phyloP scores from a whole-genome alignment of 2,329 filamentous ascomycete species.

The Diaporthe humulicola region DNA sequence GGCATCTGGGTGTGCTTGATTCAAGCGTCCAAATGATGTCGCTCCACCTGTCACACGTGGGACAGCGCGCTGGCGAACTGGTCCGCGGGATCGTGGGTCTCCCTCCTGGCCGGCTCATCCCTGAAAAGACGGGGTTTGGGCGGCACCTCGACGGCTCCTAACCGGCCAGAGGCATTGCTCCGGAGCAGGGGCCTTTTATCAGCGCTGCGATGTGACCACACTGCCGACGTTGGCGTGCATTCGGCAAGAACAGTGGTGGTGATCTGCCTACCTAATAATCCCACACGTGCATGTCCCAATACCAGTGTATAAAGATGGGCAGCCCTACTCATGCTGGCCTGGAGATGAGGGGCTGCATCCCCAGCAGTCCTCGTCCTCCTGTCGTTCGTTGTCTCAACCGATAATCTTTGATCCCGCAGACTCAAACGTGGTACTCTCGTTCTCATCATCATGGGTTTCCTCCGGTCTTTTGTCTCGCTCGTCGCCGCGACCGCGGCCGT shows the following conservation, averaged over 20 bases:
- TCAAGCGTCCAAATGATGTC: constrained; percentile 19
- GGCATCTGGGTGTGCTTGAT: constrained; percentile 3
- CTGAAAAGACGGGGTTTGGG: neutral
- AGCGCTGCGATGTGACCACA: constrained; percentile 7
- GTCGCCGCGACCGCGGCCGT: constrained; percentile 14
- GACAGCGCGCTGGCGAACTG: constrained; percentile 17
- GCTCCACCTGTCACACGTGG: constrained; percentile 28
- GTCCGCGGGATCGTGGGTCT: constrained; percentile 1
- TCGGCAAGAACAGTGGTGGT: constrained; percentile 13
- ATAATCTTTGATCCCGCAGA: neutral
- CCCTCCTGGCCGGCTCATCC: neutral
- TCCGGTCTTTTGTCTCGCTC: constrained; percentile 20
- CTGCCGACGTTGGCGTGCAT: constrained; percentile 4
- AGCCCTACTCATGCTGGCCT: neutral
- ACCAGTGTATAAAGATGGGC: constrained; percentile 12
- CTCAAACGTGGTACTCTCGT: neutral
- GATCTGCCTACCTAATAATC: constrained; percentile 25
- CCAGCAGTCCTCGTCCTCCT: neutral
- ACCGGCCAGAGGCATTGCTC: constrained; percentile 24
- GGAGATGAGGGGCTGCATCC: neutral
- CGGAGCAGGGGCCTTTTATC: constrained; percentile 12
- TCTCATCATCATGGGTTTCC: constrained; percentile 21
- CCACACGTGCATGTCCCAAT: constrained; percentile 14
- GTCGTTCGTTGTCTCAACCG: neutral
- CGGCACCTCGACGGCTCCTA: constrained; percentile 15